Evolutionary conservation across 169 alveolate genomes (phyloP).

Genomic region (Eimeria brunetti): DNA sequence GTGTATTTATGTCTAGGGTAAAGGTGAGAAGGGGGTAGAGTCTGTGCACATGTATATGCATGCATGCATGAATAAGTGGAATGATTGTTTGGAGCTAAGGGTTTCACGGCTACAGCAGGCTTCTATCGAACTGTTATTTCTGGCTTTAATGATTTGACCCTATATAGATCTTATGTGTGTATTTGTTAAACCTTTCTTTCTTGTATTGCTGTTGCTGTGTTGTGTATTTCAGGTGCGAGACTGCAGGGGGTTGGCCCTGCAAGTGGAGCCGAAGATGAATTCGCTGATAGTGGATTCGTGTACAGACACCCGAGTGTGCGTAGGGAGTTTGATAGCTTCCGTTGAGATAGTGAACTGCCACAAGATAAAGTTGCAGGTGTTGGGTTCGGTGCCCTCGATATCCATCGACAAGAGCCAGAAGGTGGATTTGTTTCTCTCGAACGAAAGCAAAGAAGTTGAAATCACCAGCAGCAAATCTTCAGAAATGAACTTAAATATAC

Average conservation of each 20-base stretch:
- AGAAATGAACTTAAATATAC: conserved; percentile 85
- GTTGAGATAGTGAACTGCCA: conserved; percentile 84
- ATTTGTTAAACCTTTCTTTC: background rate
- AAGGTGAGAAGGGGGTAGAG: too few relatives aligned
- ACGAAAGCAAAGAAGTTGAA: conserved; percentile 82
- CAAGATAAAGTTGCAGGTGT: conserved; percentile 84
- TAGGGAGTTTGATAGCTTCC: conserved; percentile 81
- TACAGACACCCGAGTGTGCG: conserved; percentile 65
- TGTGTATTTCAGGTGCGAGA: conserved; percentile 56
- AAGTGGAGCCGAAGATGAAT: conserved; percentile 70
- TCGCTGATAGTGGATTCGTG: conserved; percentile 68
- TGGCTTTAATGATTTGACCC: too few relatives aligned
- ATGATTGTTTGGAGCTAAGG: too few relatives aligned
- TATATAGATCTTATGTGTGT: background rate
- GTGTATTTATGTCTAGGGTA: too few relatives aligned
- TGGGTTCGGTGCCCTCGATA: conserved; percentile 82
- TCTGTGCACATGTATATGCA: background rate
- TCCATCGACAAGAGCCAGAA: conserved; percentile 86
- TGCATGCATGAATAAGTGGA: background rate
- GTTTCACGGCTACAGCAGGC: too few relatives aligned
- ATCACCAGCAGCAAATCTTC: conserved; percentile 85
- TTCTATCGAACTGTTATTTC: too few relatives aligned
- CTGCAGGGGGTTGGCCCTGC: conserved; percentile 51
- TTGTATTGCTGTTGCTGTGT: background rate
- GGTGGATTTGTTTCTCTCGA: conserved; percentile 82